These are phyloP conservation scores for Neurospora sp. DNA, from an alignment of 495 filamentous ascomycete species.

Conservation along the genomic window DNA sequence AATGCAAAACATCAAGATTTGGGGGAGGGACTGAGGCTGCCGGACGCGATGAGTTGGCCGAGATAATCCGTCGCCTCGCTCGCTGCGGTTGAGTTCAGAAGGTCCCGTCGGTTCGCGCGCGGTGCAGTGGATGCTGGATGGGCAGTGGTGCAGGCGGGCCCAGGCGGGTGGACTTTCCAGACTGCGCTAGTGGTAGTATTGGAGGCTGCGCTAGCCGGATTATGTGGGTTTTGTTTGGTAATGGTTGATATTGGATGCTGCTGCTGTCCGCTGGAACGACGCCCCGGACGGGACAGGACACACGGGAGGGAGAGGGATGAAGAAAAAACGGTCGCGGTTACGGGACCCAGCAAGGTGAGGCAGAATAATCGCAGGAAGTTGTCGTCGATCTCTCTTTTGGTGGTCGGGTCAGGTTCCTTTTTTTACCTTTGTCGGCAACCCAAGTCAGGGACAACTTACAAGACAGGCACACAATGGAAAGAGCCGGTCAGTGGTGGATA, in stretches of 20 bases:
- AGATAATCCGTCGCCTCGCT: background rate
- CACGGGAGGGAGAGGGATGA: background rate
- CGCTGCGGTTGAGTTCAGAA: background rate
- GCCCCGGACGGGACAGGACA: background rate
- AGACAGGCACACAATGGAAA: background rate
- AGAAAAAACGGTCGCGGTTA: background rate
- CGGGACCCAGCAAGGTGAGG: background rate
- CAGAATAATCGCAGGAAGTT: background rate
- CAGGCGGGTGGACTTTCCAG: background rate
- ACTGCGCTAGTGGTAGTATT: background rate
- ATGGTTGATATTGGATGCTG: background rate
- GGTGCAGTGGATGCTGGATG: background rate
- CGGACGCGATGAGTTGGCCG: background rate
- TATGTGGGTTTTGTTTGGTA: background rate
- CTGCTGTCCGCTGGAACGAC: background rate
- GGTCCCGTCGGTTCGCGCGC: background rate
- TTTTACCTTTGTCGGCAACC: background rate
- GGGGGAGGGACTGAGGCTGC: background rate
- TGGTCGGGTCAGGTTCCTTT: background rate
- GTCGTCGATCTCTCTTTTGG: background rate
- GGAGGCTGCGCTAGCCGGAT: background rate
- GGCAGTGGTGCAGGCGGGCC: background rate
- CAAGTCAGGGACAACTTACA: background rate
- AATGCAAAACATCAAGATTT: slow-evolving; percentile 1
- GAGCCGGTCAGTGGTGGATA: background rate